Evolutionary conservation across 495 filamentous ascomycete genomes (phyloP).

Genomic region (Tuber microsphaerosporum): DNA sequence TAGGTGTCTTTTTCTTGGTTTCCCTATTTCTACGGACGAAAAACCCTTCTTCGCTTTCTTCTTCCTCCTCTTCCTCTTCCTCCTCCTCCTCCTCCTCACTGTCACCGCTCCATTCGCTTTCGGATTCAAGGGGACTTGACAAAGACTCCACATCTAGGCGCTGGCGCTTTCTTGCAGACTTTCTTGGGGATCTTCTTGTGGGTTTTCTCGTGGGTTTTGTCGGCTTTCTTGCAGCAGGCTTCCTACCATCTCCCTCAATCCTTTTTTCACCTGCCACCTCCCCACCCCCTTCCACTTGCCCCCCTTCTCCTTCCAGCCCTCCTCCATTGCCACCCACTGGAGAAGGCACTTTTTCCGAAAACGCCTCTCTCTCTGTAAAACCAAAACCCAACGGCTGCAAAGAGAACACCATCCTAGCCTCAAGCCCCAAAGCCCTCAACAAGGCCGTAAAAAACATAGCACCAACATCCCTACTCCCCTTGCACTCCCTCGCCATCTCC

Average conservation of each 20-base stretch:
- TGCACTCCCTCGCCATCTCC: slow-evolving; percentile 58
- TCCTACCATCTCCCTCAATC: not conserved
- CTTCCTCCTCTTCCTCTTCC: slow-evolving; percentile 6
- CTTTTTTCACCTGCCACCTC: not conserved
- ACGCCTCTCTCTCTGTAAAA: slow-evolving; percentile 78
- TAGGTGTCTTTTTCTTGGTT: slow-evolving; percentile 28
- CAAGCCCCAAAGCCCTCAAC: slow-evolving; percentile 71
- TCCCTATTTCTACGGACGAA: slow-evolving; percentile 12
- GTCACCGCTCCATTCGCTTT: slow-evolving; percentile 12
- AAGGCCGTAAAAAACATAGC: slow-evolving; percentile 86
- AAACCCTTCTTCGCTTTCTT: not conserved
- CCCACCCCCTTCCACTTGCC: not conserved
- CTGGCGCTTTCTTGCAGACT: not conserved
- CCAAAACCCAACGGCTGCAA: slow-evolving; percentile 86
- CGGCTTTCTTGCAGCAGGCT: not conserved
- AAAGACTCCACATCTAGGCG: not conserved
- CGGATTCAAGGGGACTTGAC: slow-evolving; percentile 2
- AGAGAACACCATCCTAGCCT: slow-evolving; percentile 72
- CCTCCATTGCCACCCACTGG: slow-evolving; percentile 19
- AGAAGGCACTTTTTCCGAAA: slow-evolving; percentile 42
- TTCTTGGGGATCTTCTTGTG: not conserved
- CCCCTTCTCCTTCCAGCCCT: slow-evolving; percentile 37
- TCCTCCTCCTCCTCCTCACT: slow-evolving; percentile 5
- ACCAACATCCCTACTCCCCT: slow-evolving; percentile 80
- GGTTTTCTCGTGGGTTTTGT: not conserved